phyloP scores from a whole-genome alignment of 768 basidiomycete genomes.

The Piloderma croceum region DNA sequence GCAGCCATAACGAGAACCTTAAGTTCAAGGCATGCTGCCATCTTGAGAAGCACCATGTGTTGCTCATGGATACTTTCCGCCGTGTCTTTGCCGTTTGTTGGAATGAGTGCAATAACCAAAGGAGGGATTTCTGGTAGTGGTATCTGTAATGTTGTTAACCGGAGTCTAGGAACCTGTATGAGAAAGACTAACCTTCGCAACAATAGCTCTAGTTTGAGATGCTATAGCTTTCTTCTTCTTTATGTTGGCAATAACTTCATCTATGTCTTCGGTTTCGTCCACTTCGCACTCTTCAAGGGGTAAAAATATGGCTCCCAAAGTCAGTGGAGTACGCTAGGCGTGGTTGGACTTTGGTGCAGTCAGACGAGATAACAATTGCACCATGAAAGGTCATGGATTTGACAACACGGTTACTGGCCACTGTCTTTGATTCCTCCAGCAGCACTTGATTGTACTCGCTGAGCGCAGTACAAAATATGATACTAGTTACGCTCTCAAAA shows the following conservation, averaged over 20 bases:
- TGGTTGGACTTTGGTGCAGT: slow-evolving; percentile 25
- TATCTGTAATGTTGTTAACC: slow-evolving; percentile 10
- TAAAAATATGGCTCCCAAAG: slow-evolving; percentile 20
- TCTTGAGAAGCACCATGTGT: slow-evolving; percentile 15
- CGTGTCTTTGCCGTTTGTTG: slow-evolving; percentile 21
- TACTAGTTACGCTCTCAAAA: no score
- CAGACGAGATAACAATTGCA: slow-evolving; percentile 20
- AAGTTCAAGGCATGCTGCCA: slow-evolving; percentile 15
- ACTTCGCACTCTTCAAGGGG: slow-evolving; percentile 18
- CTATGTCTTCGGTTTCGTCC: slow-evolving; percentile 19
- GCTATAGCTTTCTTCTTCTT: slow-evolving; percentile 17
- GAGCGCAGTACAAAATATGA: no score
- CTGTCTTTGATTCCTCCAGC: no score
- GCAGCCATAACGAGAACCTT: slow-evolving; percentile 14
- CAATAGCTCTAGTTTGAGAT: slow-evolving; percentile 21
- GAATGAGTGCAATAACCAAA: slow-evolving; percentile 18
- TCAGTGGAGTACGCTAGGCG: slow-evolving; percentile 21
- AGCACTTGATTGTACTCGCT: no score
- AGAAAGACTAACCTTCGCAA: slow-evolving; percentile 18
- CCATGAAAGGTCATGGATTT: no score
- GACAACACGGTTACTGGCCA: no score
- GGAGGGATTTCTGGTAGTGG: slow-evolving; percentile 20
- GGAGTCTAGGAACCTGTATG: not conserved
- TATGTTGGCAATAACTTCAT: slow-evolving; percentile 15
- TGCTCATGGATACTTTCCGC: slow-evolving; percentile 17